Evolutionary conservation across 306 rosid genomes (phyloP).

Genomic region (Chamaecrista fasciculata): DNA sequence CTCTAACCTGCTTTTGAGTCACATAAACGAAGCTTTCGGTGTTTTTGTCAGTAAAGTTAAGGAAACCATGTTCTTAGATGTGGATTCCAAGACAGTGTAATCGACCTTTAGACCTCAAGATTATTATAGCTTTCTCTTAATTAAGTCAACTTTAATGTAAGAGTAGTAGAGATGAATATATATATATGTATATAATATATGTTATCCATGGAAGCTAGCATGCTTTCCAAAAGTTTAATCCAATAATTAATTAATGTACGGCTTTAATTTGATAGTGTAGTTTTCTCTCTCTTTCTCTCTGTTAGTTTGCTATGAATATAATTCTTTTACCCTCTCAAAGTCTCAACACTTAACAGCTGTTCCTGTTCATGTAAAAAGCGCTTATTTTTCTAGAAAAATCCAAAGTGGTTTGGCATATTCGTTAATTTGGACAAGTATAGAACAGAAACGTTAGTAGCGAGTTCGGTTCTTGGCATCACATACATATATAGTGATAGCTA

Average conservation of each 20-base stretch:
- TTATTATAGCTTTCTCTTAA: background rate
- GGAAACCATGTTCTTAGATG: background rate
- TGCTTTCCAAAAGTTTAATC: too few species aligned
- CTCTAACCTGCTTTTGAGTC: background rate
- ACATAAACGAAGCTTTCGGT: background rate
- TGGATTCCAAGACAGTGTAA: background rate
- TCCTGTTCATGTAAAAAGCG: background rate
- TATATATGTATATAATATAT: too few species aligned
- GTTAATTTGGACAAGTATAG: background rate
- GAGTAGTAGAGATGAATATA: too few species aligned
- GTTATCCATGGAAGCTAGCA: background rate
- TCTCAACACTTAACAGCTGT: too few species aligned
- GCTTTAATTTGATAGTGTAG: too few species aligned
- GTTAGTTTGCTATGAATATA: too few species aligned
- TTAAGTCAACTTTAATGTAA: background rate
- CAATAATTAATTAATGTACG: too few species aligned
- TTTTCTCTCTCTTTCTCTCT: too few species aligned
- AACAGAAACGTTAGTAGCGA: slow-evolving; percentile 30
- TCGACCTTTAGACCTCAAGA: background rate
- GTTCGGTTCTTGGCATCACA: slow-evolving; percentile 48
- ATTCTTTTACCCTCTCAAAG: too few species aligned
- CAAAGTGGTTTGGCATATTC: slow-evolving; percentile 36
- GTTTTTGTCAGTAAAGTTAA: background rate
- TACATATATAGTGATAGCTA: background rate
- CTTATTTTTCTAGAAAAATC: background rate